Conservation (phyloP, 2,329 filamentous ascomycete species). For the Aspergillus awamori region DNA sequence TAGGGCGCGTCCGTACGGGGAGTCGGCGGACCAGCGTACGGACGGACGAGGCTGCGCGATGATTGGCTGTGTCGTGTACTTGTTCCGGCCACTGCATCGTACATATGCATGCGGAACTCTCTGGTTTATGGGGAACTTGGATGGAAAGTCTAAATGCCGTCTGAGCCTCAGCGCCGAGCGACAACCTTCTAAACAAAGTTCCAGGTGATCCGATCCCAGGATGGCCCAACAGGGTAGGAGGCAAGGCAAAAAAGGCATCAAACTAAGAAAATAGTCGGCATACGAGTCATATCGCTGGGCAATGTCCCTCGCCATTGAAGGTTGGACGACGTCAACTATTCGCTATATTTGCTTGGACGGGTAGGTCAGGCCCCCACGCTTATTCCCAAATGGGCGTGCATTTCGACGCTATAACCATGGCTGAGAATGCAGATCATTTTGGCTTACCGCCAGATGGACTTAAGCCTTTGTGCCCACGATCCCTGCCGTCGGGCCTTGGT, state of each 20-base stretch:
- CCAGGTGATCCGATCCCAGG: not conserved
- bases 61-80: slow-evolving; percentile 3
- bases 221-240: not conserved
- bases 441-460: slow-evolving; percentile 13
- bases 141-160: not conserved
- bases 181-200: not conserved
- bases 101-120: slow-evolving; percentile 4
- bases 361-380: slow-evolving; percentile 8
- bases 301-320: not conserved
- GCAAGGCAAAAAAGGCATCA: not conserved
- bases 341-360: not conserved
- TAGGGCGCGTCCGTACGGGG: not conserved
- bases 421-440: slow-evolving; percentile 12
- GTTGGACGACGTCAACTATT: not conserved
- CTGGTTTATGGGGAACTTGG: not conserved
- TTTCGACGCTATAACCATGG: slow-evolving; percentile 9
- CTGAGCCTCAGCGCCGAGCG: slow-evolving; percentile 10
- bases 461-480: not conserved
- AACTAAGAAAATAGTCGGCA: not conserved
- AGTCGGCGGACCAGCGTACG: not conserved
- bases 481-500: slow-evolving; percentile 8
- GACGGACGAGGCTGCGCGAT: not conserved
- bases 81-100: not conserved
- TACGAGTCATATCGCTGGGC: slow-evolving; percentile 4
- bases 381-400: not conserved